Percentiles rank a stretch among this genome's conserved stretches.
These are phyloP conservation scores for Rhizoclosmatium globosum DNA, from an alignment of 192 early-diverging fungal species.

Conservation along the genomic window DNA sequence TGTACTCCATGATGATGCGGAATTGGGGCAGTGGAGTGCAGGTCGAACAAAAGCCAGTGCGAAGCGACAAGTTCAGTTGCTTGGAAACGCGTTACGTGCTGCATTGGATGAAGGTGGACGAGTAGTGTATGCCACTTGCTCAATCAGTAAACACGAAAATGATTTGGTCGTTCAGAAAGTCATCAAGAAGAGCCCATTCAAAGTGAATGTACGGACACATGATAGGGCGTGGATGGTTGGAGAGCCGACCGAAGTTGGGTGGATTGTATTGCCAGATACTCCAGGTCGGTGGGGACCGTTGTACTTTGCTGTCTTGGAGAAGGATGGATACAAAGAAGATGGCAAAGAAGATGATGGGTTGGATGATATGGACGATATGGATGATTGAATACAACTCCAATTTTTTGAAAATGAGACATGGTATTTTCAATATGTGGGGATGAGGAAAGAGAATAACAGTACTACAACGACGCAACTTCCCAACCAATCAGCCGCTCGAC, in stretches of 20 bases:
- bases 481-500: too few relatives aligned
- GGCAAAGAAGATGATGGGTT: not conserved
- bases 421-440: too few relatives aligned
- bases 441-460: too few relatives aligned
- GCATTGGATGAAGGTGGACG: constrained; percentile 45
- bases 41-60: constrained; percentile 47
- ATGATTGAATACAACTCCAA: not conserved
- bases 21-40: constrained; percentile 55
- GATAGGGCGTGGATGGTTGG: constrained; percentile 51
- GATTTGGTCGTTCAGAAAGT: constrained; percentile 56
- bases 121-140: constrained; percentile 64
- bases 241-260: constrained; percentile 58
- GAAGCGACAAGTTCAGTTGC: constrained; percentile 49
- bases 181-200: constrained; percentile 39
- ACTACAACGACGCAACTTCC: too few relatives aligned
- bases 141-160: constrained; percentile 57
- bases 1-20: constrained; percentile 51
- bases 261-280: constrained; percentile 63
- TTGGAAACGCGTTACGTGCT: constrained; percentile 47
- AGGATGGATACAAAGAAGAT: constrained; percentile 10
- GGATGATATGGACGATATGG: not conserved
- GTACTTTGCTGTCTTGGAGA: constrained; percentile 53
- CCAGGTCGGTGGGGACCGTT: constrained; percentile 62
- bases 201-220: constrained; percentile 22
- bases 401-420: too few relatives aligned